Base-by-base conservation (phyloP, 495 filamentous ascomycete genomes). In the Pyrenopolyporus hunteri region DNA sequence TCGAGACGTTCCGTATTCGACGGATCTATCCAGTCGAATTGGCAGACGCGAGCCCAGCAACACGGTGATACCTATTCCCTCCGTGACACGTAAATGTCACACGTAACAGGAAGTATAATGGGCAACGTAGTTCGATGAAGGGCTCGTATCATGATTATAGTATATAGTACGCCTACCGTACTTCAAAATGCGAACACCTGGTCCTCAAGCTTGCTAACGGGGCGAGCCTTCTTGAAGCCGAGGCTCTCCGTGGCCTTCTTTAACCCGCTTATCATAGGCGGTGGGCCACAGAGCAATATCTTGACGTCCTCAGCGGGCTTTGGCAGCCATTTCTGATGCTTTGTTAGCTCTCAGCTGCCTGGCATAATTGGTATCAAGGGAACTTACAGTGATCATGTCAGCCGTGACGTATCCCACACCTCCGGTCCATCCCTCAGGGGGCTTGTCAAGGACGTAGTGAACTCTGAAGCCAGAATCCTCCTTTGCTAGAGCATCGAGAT, bases 371-470 rank as follows among this genome's bases (percentile, higher is more conserved):
- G 8, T 25, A 39, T 6, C 28, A 35, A 11, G 33, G 23, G 8
- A 53, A 73, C 83, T 59, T 76, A 96, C 93, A 74, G 91, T 90
- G 66, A 98, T 93, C 89, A 98, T 97, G 48, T 98, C 94, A 23
- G 89, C 79, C 6, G 93, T 97, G 36, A 97, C 92, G 68, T 95
- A 98, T 46, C 94, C 94, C 35, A 93, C 89, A 59, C 91, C 92
- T 13, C 93, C 93, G 17, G 81, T 82, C 94, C 94, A 98, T 51
- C 81, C 83, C 78, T 89, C 87, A 8, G 94, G 93, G 13, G 94
- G 93, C 81, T 94, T 96, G 82, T 98, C 96, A 35, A 98, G 82
- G 20, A 98, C 93, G 70, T 98, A 97, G 78, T 95, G 85, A 46
- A 98, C 85, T 46, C 86, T 82, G 81, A 98, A 92, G 28, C 82